Percentiles rank a stretch among this genome's conserved stretches.
Conservation (phyloP, 768 basidiomycete species). For the Russula emetica region DNA sequence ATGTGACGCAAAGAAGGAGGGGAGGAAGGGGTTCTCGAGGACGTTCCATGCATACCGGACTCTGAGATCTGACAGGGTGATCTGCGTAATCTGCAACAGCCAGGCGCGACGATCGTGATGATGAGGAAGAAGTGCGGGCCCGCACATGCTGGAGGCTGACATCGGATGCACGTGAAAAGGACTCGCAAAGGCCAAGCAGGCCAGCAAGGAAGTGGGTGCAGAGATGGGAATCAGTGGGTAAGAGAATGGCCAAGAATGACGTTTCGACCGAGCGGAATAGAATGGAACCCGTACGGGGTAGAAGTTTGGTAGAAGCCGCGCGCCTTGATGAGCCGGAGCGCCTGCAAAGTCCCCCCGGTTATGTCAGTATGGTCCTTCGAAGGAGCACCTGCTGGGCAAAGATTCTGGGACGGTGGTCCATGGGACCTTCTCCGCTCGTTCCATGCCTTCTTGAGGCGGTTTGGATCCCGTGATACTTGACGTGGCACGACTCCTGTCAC, state of each 20-base stretch:
- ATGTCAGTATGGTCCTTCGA: conserved; percentile 12
- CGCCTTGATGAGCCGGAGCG: conserved; percentile 13
- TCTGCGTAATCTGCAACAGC: conserved; percentile 23
- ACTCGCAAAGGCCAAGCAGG: conserved; percentile 8
- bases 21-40: conserved; percentile 2
- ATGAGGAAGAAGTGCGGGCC: conserved; percentile 18
- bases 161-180: conserved; percentile 14
- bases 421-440: conserved; percentile 10
- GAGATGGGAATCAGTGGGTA: conserved; percentile 3
- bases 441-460: conserved; percentile 3
- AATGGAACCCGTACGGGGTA: conserved; percentile 19
- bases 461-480: conserved; percentile 15
- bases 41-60: conserved; percentile 11
- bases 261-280: conserved; percentile 8
- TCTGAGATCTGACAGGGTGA: conserved; percentile 5
- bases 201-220: not conserved
- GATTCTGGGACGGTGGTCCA: conserved; percentile 3
- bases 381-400: conserved; percentile 3
- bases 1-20: not conserved
- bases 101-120: conserved; percentile 19
- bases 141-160: conserved; percentile 22
- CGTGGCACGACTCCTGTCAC: conserved; percentile 6
- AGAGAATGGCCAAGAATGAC: conserved; percentile 6
- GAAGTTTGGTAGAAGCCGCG: conserved; percentile 10
- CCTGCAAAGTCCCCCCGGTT: conserved; percentile 7